Evolutionary conservation across 108 stramenopile species (phyloP).

Genomic region (Fragilariopsis cylindrus): DNA sequence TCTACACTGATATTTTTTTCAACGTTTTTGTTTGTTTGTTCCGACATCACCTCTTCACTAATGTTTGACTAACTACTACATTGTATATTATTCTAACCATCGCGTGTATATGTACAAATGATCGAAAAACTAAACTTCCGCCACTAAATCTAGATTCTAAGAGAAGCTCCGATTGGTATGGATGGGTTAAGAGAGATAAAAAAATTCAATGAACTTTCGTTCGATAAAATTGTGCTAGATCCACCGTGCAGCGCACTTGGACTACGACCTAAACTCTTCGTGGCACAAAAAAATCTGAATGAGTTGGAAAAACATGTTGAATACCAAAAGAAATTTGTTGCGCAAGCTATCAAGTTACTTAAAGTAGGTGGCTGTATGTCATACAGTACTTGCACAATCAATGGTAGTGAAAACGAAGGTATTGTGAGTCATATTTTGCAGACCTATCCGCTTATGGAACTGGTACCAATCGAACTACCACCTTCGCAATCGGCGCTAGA

Average conservation of each 20-base stretch:
- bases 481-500: slow-evolving; percentile 35
- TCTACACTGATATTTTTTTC: too few relatives aligned
- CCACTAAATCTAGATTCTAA: slow-evolving; percentile 17
- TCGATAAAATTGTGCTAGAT: slow-evolving; percentile 78
- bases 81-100: not conserved
- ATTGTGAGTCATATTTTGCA: slow-evolving; percentile 60
- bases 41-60: too few relatives aligned
- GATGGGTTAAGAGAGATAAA: slow-evolving; percentile 50
- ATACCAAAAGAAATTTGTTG: slow-evolving; percentile 64
- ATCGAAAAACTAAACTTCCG: slow-evolving; percentile 28
- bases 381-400: slow-evolving; percentile 75
- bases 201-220: slow-evolving; percentile 61
- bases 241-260: slow-evolving; percentile 81
- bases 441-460: slow-evolving; percentile 57
- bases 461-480: slow-evolving; percentile 44
- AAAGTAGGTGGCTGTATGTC: slow-evolving; percentile 69
- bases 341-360: slow-evolving; percentile 52
- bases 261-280: slow-evolving; percentile 64
- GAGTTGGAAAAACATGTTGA: slow-evolving; percentile 51
- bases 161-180: not conserved
- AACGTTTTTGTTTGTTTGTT: too few relatives aligned
- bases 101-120: slow-evolving; percentile 25
- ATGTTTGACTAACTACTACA: too few relatives aligned
- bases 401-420: slow-evolving; percentile 62
- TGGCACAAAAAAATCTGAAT: slow-evolving; percentile 36